phyloP scores from a whole-genome alignment of 176 grass and related monocot species.

The Aegilops bicornis region DNA sequence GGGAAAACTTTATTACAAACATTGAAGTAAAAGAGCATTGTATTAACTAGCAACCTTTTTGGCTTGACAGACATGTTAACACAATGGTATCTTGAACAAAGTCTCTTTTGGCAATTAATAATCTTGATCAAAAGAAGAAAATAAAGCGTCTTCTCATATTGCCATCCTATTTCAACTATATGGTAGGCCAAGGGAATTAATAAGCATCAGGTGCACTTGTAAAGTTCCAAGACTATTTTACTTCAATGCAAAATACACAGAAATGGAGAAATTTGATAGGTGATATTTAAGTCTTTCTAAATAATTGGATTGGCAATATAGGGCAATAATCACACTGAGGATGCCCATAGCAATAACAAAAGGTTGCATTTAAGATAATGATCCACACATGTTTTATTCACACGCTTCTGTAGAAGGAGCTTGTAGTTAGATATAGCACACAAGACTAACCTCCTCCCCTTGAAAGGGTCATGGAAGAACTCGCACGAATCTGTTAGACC shows the following conservation, averaged over 20 bases:
- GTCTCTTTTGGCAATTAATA: not conserved
- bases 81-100: not conserved
- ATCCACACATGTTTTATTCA: not conserved
- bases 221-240: not conserved
- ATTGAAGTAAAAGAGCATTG: not conserved
- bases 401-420: not conserved
- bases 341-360: not conserved
- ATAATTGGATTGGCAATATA: not conserved
- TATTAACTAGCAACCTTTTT: not conserved
- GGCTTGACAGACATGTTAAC: not conserved
- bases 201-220: no score
- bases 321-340: not conserved
- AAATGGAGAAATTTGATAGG: not conserved
- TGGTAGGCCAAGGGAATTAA: not conserved
- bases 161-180: not conserved
- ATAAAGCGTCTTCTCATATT: not conserved
- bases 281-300: not conserved
- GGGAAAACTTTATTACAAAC: not conserved
- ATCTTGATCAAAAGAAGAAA: not conserved
- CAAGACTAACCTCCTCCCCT: slow-evolving; percentile 65
- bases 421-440: not conserved
- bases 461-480: slow-evolving; percentile 93
- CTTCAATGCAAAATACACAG: not conserved
- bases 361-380: not conserved
- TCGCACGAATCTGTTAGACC: slow-evolving; percentile 84